Evolutionary conservation across 352 stramenopile species (phyloP).

Genomic region (Phytophthora constricta): DNA sequence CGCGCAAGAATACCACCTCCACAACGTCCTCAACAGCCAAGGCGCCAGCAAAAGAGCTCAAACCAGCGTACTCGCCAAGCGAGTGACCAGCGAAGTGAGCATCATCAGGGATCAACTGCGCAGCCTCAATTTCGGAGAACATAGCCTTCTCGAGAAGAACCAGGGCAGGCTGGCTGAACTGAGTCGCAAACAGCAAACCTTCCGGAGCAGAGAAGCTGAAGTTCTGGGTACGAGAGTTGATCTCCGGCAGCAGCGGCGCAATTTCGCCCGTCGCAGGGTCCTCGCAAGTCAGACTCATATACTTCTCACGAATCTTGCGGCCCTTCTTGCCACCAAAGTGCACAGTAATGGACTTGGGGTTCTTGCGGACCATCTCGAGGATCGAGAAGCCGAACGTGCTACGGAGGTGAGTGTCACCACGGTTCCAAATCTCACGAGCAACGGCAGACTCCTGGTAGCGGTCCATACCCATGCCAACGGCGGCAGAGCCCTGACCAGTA

Average conservation of each 20-base stretch:
- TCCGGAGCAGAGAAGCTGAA: constrained; percentile 83
- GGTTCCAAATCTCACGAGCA: constrained; percentile 84
- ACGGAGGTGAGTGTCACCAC: constrained; percentile 72
- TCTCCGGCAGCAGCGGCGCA: constrained; percentile 77
- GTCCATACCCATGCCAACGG: constrained; percentile 90
- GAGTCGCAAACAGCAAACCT: constrained; percentile 86
- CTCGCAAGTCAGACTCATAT: constrained; percentile 79
- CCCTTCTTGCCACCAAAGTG: constrained; percentile 88
- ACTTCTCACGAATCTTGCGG: constrained; percentile 86
- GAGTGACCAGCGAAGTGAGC: constrained; percentile 87
- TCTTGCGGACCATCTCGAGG: constrained; percentile 87
- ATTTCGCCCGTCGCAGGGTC: constrained; percentile 61
- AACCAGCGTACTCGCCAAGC: constrained; percentile 86
- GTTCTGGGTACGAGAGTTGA: constrained; percentile 82
- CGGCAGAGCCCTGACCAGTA: constrained; percentile 85
- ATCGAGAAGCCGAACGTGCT: constrained; percentile 90
- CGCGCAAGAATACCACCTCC: constrained; percentile 87
- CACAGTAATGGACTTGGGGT: constrained; percentile 83
- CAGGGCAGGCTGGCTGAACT: constrained; percentile 86
- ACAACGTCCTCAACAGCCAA: constrained; percentile 76
- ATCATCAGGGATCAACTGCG: constrained; percentile 76
- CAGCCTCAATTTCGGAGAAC: constrained; percentile 81
- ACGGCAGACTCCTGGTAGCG: constrained; percentile 73
- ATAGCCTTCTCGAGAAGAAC: constrained; percentile 88
- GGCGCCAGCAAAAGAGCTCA: constrained; percentile 79